Base-by-base conservation (phyloP, 1,284 basidiomycete genomes). In the Cystobasidium pallidum region DNA sequence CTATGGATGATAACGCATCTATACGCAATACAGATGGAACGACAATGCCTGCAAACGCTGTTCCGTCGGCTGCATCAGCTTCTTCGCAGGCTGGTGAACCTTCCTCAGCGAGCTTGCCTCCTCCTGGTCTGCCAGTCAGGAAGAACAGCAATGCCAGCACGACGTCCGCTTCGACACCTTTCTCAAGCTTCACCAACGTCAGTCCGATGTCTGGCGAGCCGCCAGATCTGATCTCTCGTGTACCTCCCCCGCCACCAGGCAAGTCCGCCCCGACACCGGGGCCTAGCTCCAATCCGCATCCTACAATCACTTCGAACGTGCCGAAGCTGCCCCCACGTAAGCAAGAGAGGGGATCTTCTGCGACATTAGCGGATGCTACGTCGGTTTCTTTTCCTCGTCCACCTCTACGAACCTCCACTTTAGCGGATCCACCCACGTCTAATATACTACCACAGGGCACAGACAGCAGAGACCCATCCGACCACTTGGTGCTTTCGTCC, bases 321-420 rank as follows among this genome's bases (percentile, higher is more conserved):
- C 62, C 62, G 10, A 51, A 21, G 17, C 34, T 64, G 13, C 62
- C 62, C 11, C 62, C 62, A 1, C 43, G 62, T 15, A 64, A 51
- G 30, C 43, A 64, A 15, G 21, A 49, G 8, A 64, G 62, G 15
- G 24, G 41, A 1, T 51, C 62, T 24, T 64, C 62, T 19, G 2
- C 45, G 26, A 15, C 45, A 17, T 32, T 10, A 2, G 15, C 10
- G 3, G 4, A 26, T 36, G 6, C 30, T 4, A 34, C 61, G 7
- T 28, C 26, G 19, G 4, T 21, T 17, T n/a, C 39, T 2, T 15
- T 36, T 21, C 62, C 62, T 49, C 58, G 24, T 24, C 58, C 41
- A 1, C 58, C 58, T 43, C 58, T 43, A 45, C 36, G 58, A 1
- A 26, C 58, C 8, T 41, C 39, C 19, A 61, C 58, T 36, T 7